Percentiles rank a stretch among this genome's conserved stretches.
Conservation (phyloP, 768 basidiomycete genomes). For the Cyathus striatus region DNA sequence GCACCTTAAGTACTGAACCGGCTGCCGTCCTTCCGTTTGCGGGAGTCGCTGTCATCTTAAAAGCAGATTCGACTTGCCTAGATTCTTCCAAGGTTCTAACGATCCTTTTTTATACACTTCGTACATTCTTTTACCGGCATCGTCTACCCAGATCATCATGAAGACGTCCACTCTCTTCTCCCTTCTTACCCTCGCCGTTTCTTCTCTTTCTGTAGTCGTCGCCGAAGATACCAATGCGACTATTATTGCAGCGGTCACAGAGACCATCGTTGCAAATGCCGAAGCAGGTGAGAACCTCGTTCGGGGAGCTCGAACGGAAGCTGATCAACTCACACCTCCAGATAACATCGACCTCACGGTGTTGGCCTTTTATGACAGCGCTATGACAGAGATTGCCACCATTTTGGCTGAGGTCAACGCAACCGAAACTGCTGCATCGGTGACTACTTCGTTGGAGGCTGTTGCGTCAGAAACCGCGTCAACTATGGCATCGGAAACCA, state of each 20-base stretch:
- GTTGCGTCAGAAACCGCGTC: too few species aligned
- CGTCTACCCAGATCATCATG: slow-evolving; percentile 17
- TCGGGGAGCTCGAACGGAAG: not conserved
- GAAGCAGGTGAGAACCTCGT: slow-evolving; percentile 16
- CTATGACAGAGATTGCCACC: slow-evolving; percentile 17
- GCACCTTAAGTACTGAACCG: too few species aligned
- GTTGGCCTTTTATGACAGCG: slow-evolving; percentile 16
- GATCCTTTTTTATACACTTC: not conserved
- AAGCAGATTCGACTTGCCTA: too few species aligned
- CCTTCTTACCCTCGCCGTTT: slow-evolving; percentile 7
- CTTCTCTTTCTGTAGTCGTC: slow-evolving; percentile 8
- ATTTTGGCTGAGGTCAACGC: slow-evolving; percentile 8
- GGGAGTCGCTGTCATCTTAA: too few species aligned
- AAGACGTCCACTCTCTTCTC: slow-evolving; percentile 24
- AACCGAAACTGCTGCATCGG: too few species aligned
- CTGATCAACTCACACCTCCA: slow-evolving; percentile 7
- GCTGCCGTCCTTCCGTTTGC: too few species aligned
- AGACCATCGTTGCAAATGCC: slow-evolving; percentile 19
- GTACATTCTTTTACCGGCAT: slow-evolving; percentile 4
- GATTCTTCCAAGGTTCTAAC: too few species aligned
- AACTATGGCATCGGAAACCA: too few species aligned
- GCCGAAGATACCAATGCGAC: slow-evolving; percentile 15
- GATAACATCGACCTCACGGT: slow-evolving; percentile 24
- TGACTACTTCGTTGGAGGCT: too few species aligned
- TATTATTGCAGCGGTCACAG: too few species aligned